Evolutionary conservation across 2,329 filamentous ascomycete genomes (phyloP).

Genomic region (Fusarium tricinctum): DNA sequence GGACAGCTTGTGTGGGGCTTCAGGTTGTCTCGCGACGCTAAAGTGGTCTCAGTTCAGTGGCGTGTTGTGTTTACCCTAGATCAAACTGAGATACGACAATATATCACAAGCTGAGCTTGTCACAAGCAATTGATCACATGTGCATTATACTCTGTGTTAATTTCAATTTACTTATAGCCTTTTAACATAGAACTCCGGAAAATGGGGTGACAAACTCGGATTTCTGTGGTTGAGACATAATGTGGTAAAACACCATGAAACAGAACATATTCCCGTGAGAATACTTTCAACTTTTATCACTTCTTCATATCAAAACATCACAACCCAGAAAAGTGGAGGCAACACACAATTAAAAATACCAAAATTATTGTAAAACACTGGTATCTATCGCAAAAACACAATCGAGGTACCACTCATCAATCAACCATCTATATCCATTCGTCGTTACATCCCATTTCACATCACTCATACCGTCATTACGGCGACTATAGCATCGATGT

Average conservation of each 20-base stretch:
- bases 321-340: slow-evolving; percentile 26
- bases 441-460: slow-evolving; percentile 39
- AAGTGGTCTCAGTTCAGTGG: slow-evolving; percentile 43
- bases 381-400: slow-evolving; percentile 38
- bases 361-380: slow-evolving; percentile 36
- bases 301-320: not conserved
- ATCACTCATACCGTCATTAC: slow-evolving; percentile 46
- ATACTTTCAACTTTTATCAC: not conserved
- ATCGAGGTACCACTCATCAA: slow-evolving; percentile 19
- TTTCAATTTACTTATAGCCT: not conserved
- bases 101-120: slow-evolving; percentile 19
- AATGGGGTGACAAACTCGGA: not conserved
- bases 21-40: slow-evolving; percentile 22
- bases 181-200: too few relatives aligned
- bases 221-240: not conserved
- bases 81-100: slow-evolving; percentile 3
- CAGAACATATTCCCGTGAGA: accelerated
- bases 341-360: slow-evolving; percentile 23
- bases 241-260: slow-evolving; percentile 8
- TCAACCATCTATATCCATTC: slow-evolving; percentile 42
- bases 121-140: slow-evolving; percentile 12
- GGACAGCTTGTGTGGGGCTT: slow-evolving; percentile 36
- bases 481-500: slow-evolving; percentile 35
- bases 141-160: not conserved
- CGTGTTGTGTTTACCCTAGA: slow-evolving; percentile 42